A percentile compares a stretch with the other conserved stretches of the same genome.
These are phyloP conservation scores for Silene latifolia DNA, from an alignment of 148 eudicot species.

Conservation along the genomic window DNA sequence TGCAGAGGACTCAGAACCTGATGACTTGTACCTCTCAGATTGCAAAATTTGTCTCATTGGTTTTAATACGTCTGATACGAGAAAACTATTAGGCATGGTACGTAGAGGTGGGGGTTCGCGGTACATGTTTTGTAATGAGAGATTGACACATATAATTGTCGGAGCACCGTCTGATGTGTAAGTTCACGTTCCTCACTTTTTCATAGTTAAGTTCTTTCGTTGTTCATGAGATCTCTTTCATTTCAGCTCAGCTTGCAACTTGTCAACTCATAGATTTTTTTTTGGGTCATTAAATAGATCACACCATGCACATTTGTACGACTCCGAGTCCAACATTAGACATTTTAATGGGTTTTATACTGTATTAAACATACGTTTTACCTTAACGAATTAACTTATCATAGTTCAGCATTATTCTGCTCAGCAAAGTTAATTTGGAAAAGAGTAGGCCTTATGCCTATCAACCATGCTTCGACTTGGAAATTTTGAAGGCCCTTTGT, in stretches of 20 bases:
- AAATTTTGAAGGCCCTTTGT: neutral
- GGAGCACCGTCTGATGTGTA: conserved; percentile 91
- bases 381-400: neutral
- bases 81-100: conserved; percentile 72
- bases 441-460: neutral
- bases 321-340: neutral
- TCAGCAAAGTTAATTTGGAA: neutral
- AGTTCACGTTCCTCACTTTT: conserved; percentile 20
- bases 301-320: neutral
- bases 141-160: conserved; percentile 82
- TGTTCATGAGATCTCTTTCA: neutral
- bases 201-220: neutral
- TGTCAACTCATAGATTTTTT: too few relatives aligned
- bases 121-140: conserved; percentile 70
- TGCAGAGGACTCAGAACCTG: conserved; percentile 85
- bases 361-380: neutral
- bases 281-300: neutral
- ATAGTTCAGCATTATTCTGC: neutral
- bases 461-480: neutral
- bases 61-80: conserved; percentile 65
- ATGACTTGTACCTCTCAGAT: conserved; percentile 85
- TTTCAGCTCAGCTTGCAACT: neutral
- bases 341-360: neutral
- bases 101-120: conserved; percentile 98
- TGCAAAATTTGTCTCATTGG: conserved; percentile 82